Conservation (phyloP, 73 alveolate genomes). For the Paraurostyla sp. region DNA sequence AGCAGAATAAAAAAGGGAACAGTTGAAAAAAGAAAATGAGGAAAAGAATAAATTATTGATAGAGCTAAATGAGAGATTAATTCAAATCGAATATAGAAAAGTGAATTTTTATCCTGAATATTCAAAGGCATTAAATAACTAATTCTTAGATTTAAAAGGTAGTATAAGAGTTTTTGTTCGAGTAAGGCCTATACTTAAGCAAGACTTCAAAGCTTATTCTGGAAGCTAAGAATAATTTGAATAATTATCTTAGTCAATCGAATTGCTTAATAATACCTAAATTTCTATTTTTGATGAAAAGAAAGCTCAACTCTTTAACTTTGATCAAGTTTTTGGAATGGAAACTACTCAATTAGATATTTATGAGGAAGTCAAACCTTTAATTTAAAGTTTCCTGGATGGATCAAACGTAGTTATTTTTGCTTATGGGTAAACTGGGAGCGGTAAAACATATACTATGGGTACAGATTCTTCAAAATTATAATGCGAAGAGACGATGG, state of each 20-base stretch:
- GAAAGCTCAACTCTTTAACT: slow-evolving; percentile 53
- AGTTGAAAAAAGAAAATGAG: not conserved
- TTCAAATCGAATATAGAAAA: not conserved
- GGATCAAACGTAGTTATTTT: slow-evolving; percentile 87
- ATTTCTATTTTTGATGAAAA: not conserved
- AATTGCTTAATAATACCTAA: not conserved
- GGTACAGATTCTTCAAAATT: slow-evolving; percentile 67
- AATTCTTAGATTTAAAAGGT: slow-evolving; percentile 82
- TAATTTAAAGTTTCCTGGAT: slow-evolving; percentile 87
- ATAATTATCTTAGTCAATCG: not conserved
- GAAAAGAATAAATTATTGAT: not conserved
- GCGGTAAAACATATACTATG: slow-evolving; percentile 95
- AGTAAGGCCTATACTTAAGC: slow-evolving; percentile 71
- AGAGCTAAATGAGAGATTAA: not conserved
- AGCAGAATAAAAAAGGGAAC: not conserved
- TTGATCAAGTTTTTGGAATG: slow-evolving; percentile 75
- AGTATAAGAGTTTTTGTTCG: slow-evolving; percentile 83
- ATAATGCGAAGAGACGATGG: slow-evolving; percentile 56
- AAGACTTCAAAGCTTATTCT: slow-evolving; percentile 43
- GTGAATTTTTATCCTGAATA: slow-evolving; percentile 18
- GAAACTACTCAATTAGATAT: slow-evolving; percentile 65
- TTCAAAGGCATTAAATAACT: slow-evolving; percentile 72
- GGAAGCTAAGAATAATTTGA: slow-evolving; percentile 10
- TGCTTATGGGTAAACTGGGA: slow-evolving; percentile 93
- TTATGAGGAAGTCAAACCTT: slow-evolving; percentile 84